Base-by-base conservation (phyloP, 78 protist genomes). In the Tieghemostelium lacteum region DNA sequence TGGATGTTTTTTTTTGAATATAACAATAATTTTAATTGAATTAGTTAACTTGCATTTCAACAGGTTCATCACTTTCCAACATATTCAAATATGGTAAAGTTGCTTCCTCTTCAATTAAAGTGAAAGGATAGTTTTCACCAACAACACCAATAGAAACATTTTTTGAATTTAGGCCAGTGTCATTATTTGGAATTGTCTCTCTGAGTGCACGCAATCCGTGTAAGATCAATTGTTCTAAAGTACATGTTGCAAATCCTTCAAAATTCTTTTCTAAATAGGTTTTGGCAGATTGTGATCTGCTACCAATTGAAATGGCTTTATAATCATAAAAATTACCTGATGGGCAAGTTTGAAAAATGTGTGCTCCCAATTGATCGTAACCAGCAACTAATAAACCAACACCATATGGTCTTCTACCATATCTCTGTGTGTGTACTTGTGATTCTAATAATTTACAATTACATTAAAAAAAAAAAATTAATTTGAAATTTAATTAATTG, bases 361-460 rank as follows among this genome's bases (percentile, higher is more conserved):
- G 98, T 5, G 99, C 95, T 0, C 98, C 98, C 0, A 74, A 73
- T 65, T 89, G 89, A 78, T 98, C 99, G 45, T 85, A 96, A 28
- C 99, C 99, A 6, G 96, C 97, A 2, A 98, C 95, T 10, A 98
- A 96, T 58, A 97, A 63, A 49, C 99, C 99, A 22, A 98, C 99
- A 52, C 99, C 99, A 57, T 80, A 98, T 14, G 99, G 99, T 17
- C 99, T 87, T 26, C 95, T 63, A 24, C 98, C 96, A 40, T 66
- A 67, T 61, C 91, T 85, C 95, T 96, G 97, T 12, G 98, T 95
- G 87, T 94, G 77, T 20, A 89, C 80, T 85, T 98, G 99, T 22
- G 92, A 61, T 85, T 97, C 97, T 93, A 29, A 19, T 31, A 20
- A 6, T 14, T 14, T 14, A 45, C 6, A 45, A 45, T 45, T 14